Conservation (phyloP, 805 yeast species). For the Candida verbasci region DNA sequence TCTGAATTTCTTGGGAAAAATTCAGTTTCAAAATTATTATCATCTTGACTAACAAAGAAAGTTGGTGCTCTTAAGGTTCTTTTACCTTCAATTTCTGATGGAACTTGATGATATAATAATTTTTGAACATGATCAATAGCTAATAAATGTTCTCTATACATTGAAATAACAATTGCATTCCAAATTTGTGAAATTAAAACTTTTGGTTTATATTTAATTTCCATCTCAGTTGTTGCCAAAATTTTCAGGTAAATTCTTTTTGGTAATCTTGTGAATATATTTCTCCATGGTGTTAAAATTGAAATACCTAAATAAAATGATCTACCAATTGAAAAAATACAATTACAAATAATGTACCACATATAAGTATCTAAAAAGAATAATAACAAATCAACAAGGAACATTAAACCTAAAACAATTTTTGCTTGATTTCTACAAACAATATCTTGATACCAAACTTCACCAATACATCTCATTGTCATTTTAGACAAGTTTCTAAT, state of each 20-base stretch:
- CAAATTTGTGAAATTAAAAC: slow-evolving; percentile 97
- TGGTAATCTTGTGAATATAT: slow-evolving; percentile 94
- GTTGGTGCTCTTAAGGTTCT: slow-evolving; percentile 98
- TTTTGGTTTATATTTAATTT: slow-evolving; percentile 97
- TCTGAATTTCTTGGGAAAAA: slow-evolving; percentile 96
- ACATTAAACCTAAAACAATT: slow-evolving; percentile 89
- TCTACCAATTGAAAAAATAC: slow-evolving; percentile 93
- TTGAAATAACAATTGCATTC: slow-evolving; percentile 98
- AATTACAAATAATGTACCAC: slow-evolving; percentile 97
- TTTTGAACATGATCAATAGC: slow-evolving; percentile 99
- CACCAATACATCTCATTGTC: slow-evolving; percentile 94
- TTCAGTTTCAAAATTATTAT: slow-evolving; percentile 89
- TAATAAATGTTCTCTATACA: slow-evolving; percentile 98
- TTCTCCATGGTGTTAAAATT: slow-evolving; percentile 99
- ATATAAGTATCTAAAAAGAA: slow-evolving; percentile 98
- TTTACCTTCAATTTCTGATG: slow-evolving; percentile 96
- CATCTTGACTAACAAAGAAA: slow-evolving; percentile 97
- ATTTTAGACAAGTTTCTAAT: slow-evolving; percentile 81
- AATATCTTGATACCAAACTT: slow-evolving; percentile 73
- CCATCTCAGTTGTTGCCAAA: slow-evolving; percentile 98
- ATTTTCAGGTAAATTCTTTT: slow-evolving; percentile 98
- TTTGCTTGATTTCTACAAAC: slow-evolving; percentile 85
- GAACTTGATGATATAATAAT: slow-evolving; percentile 96
- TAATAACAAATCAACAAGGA: slow-evolving; percentile 83
- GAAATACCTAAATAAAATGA: slow-evolving; percentile 99